Conservation (phyloP, 768 basidiomycete genomes). For the Coprinopsis sp. region DNA sequence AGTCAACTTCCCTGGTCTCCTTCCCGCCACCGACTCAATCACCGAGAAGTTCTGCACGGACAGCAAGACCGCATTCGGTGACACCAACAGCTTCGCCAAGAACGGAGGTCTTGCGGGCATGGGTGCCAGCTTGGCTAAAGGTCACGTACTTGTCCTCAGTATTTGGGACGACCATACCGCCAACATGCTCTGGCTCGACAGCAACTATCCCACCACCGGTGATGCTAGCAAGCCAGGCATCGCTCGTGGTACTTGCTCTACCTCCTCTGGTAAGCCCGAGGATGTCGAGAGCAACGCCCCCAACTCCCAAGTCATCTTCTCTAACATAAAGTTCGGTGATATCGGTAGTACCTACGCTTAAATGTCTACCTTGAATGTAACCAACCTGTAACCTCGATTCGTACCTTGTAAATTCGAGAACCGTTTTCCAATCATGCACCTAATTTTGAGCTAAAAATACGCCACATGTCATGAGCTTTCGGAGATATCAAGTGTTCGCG, state of each 20-base stretch:
- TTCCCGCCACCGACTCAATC: constrained; percentile 13
- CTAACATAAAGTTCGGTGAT: constrained; percentile 20
- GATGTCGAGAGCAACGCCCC: constrained; percentile 12
- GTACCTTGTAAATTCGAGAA: no score
- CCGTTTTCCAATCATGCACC: no score
- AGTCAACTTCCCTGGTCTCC: constrained; percentile 10
- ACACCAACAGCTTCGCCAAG: constrained; percentile 16
- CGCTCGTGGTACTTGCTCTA: constrained; percentile 19
- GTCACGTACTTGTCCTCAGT: constrained; percentile 39
- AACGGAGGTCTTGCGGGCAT: constrained; percentile 17
- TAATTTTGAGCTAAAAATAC: no score
- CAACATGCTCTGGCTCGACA: constrained; percentile 41
- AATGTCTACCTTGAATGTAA: constrained; percentile 7
- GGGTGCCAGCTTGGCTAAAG: constrained; percentile 14
- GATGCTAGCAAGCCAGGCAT: constrained; percentile 16
- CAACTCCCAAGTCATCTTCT: constrained; percentile 18
- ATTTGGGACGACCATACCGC: constrained; percentile 25
- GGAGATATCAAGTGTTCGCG: no score
- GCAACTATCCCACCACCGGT: constrained; percentile 27
- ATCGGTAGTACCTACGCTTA: constrained; percentile 15
- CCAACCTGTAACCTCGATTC: not conserved
- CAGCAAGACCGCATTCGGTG: constrained; percentile 15
- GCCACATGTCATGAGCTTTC: no score
- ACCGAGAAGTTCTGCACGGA: constrained; percentile 15
- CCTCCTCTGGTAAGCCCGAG: constrained; percentile 12